phyloP scores from a whole-genome alignment of 73 alveolate species.

The Blepharisma stoltei region DNA sequence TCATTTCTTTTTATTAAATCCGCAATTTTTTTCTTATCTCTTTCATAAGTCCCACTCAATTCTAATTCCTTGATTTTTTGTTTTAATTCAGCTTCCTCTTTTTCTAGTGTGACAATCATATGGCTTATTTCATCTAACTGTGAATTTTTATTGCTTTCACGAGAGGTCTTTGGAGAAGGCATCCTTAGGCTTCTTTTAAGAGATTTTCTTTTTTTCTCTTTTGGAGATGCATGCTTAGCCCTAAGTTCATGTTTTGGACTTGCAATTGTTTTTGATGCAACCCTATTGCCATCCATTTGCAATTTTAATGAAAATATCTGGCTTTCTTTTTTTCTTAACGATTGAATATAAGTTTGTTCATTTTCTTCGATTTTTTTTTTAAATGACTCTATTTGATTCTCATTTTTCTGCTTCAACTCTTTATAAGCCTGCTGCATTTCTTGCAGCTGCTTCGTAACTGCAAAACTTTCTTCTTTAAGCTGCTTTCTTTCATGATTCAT shows the following conservation, averaged over 20 bases:
- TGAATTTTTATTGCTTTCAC: no score
- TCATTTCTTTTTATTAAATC: conserved; percentile 11
- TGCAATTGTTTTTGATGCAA: no score
- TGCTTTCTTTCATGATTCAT: background rate
- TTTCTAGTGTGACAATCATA: conserved; percentile 14
- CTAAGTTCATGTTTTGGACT: no score
- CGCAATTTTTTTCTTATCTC: background rate
- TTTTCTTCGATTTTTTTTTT: conserved; percentile 2
- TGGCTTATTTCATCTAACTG: background rate
- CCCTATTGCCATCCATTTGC: no score
- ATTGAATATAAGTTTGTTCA: background rate
- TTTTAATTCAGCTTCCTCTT: conserved; percentile 13
- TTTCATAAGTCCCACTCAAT: background rate
- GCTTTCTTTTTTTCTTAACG: background rate
- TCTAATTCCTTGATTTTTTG: background rate
- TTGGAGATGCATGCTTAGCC: no score
- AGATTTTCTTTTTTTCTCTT: no score
- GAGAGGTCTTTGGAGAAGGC: no score
- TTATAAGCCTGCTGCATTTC: background rate
- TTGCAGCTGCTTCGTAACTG: background rate
- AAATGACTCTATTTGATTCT: background rate
- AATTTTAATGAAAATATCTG: no score
- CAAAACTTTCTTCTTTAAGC: background rate
- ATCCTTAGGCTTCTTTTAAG: no score
- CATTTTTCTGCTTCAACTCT: background rate